Conservation (phyloP, 305 asterid species). For the Fraxinus paxiana region DNA sequence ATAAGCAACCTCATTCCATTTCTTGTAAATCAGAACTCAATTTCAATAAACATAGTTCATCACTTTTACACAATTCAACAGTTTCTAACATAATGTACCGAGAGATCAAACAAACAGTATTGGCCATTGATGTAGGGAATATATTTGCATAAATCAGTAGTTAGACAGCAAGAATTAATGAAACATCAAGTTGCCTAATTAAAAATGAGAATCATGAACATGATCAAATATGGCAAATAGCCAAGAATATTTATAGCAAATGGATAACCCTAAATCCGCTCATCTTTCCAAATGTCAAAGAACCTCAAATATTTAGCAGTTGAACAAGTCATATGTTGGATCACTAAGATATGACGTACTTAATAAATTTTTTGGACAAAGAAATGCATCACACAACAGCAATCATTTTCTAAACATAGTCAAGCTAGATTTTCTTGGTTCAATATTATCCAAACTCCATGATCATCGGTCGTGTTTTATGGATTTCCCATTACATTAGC, state of each 20-base stretch:
- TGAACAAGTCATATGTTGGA: slow-evolving; percentile 26
- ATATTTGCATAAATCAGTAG: neutral
- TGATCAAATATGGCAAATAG: neutral
- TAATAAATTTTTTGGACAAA: slow-evolving; percentile 2
- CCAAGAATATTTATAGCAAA: neutral
- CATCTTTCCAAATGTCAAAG: slow-evolving; percentile 33
- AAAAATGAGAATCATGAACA: neutral
- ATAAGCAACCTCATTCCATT: too few species aligned
- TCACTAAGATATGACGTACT: neutral
- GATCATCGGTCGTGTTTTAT: slow-evolving; percentile 20
- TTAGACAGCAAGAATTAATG: neutral
- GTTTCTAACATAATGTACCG: neutral
- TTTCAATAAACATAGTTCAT: too few species aligned
- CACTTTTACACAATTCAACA: too few species aligned
- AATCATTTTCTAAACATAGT: slow-evolving; percentile 26
- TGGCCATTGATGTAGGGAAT: neutral
- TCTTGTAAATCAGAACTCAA: too few species aligned
- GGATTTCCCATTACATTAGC: slow-evolving; percentile 22
- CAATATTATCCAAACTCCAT: slow-evolving; percentile 19
- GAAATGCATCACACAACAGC: neutral
- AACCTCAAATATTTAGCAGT: slow-evolving; percentile 9
- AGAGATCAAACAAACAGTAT: neutral
- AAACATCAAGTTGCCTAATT: neutral
- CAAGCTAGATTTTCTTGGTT: slow-evolving; percentile 29
- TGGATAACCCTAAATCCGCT: slow-evolving; percentile 24